These are phyloP conservation scores for Vaccinium macrocarpon DNA, from an alignment of 148 eudicot genomes.

Conservation along the genomic window DNA sequence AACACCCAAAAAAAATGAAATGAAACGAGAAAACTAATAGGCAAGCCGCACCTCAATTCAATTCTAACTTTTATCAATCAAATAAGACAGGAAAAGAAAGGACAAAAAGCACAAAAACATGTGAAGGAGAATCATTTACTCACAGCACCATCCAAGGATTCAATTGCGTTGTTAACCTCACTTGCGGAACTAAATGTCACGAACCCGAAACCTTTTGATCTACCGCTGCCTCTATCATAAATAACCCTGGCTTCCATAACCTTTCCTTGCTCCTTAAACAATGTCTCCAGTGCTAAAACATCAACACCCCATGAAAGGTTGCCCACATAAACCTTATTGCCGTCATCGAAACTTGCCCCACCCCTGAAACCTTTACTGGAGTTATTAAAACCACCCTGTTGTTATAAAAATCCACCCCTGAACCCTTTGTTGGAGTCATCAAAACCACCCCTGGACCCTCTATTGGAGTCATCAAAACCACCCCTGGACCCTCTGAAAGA, in stretches of 20 bases:
- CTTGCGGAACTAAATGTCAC: conserved; percentile 69
- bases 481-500: conserved; percentile 33
- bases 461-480: neutral
- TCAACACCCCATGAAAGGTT: conserved; percentile 95
- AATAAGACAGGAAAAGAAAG: neutral
- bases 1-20: neutral
- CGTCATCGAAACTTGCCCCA: conserved; percentile 43
- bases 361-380: conserved; percentile 32
- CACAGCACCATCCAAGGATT: conserved; percentile 77
- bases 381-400: neutral
- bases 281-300: conserved; percentile 55
- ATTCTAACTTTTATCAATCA: neutral
- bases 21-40: neutral
- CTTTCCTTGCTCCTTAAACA: conserved; percentile 79
- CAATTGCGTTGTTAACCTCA: conserved; percentile 80
- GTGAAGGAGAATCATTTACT: conserved; percentile 28
- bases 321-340: conserved; percentile 79
- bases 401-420: neutral
- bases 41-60: neutral
- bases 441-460: conserved; percentile 13
- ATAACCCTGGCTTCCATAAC: conserved; percentile 90
- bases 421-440: neutral
- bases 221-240: conserved; percentile 90
- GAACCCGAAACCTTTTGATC: conserved; percentile 96
- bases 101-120: neutral